phyloP scores from a whole-genome alignment of 768 basidiomycete genomes.

The Gyrodon lividus region DNA sequence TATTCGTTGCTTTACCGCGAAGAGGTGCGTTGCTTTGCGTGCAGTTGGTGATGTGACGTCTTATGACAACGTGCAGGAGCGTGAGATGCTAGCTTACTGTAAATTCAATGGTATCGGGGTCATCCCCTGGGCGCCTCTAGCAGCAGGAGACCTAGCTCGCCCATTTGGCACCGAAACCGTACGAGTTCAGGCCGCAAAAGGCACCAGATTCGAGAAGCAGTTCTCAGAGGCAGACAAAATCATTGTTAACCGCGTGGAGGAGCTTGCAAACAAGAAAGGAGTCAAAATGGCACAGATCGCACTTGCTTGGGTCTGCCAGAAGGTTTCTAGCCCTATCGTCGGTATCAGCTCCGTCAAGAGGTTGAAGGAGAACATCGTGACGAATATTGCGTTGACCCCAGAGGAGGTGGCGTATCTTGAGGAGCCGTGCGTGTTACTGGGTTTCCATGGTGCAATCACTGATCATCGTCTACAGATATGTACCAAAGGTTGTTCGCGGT shows the following conservation, averaged over 20 bases:
- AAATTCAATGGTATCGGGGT: conserved; percentile 49
- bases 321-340: conserved; percentile 46
- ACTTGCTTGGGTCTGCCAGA: conserved; percentile 40
- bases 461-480: conserved; percentile 13
- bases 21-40: conserved; percentile 33
- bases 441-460: background rate
- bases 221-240: conserved; percentile 29
- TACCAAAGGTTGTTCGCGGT: conserved; percentile 18
- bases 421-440: conserved; percentile 21
- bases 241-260: conserved; percentile 41
- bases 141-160: conserved; percentile 38
- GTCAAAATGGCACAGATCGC: conserved; percentile 47
- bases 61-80: conserved; percentile 32
- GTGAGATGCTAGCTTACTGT: conserved; percentile 46
- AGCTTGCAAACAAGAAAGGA: conserved; percentile 39
- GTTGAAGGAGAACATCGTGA: conserved; percentile 30
- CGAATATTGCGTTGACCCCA: conserved; percentile 20
- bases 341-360: conserved; percentile 36
- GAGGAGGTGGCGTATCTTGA: conserved; percentile 34
- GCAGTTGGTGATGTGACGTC: background rate
- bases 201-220: conserved; percentile 24
- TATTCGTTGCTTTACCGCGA: conserved; percentile 55
- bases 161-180: conserved; percentile 30
- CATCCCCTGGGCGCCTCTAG: conserved; percentile 52
- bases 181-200: conserved; percentile 14